These are phyloP conservation scores for Paraleonurus japonicus DNA, from an alignment of 257 asterid genomes.

Conservation along the genomic window DNA sequence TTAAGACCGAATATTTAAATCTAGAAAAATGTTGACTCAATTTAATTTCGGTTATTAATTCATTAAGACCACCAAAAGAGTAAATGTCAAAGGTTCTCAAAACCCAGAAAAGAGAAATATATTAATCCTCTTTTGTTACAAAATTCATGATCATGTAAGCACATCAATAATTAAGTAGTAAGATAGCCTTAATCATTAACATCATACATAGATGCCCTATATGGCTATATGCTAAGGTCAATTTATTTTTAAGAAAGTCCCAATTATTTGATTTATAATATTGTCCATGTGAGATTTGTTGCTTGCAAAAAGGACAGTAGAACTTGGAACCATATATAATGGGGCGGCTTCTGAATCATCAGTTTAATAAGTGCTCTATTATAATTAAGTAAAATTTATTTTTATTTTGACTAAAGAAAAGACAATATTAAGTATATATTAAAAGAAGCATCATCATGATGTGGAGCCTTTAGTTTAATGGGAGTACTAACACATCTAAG, in stretches of 20 bases:
- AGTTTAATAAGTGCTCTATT: background rate
- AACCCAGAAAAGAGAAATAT: too few relatives aligned
- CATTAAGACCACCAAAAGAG: background rate
- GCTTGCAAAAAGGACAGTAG: background rate
- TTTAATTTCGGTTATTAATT: background rate
- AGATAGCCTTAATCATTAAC: background rate
- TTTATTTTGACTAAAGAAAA: background rate
- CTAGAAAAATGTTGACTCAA: background rate
- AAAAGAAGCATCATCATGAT: constrained; percentile 13
- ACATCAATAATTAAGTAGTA: background rate
- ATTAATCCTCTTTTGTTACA: background rate
- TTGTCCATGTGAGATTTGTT: constrained; percentile 2
- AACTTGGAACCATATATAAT: background rate
- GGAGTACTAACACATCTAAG: background rate
- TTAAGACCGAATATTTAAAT: too few relatives aligned
- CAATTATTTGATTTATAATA: background rate
- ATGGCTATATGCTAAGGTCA: background rate
- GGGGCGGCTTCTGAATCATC: constrained; percentile 28
- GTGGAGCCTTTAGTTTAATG: constrained; percentile 15
- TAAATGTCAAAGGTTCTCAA: background rate
- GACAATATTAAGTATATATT: background rate
- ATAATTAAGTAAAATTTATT: background rate
- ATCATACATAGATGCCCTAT: background rate
- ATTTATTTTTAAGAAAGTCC: background rate
- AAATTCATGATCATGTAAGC: background rate